A percentile compares a stretch with the other conserved stretches of the same genome.
Conservation (phyloP, 2,329 filamentous ascomycete species). For the Ilyonectria mors-panacis region DNA sequence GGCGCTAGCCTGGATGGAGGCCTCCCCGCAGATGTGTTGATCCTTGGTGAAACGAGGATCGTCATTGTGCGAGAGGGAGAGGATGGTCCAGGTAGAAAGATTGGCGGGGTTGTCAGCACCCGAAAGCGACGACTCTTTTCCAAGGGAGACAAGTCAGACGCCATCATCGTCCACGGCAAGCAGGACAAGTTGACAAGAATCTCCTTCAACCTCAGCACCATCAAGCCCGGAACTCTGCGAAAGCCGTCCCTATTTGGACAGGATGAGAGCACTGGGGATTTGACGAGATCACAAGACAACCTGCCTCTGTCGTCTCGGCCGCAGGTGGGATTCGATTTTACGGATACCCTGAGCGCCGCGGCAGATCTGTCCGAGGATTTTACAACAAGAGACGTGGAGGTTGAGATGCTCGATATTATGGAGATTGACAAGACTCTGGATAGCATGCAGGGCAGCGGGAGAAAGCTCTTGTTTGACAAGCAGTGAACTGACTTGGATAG, state of each 20-base stretch:
- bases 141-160: constrained; percentile 60
- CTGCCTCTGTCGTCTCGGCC: constrained; percentile 50
- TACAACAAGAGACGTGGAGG: constrained; percentile 68
- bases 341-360: constrained; percentile 65
- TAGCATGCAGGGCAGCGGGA: constrained; percentile 66
- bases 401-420: constrained; percentile 76
- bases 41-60: constrained; percentile 70
- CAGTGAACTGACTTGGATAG: constrained; percentile 49
- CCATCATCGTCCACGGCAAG: constrained; percentile 70
- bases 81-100: constrained; percentile 61
- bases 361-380: constrained; percentile 67
- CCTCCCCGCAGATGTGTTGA: constrained; percentile 67
- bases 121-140: constrained; percentile 55
- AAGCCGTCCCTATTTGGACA: constrained; percentile 49
- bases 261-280: constrained; percentile 38
- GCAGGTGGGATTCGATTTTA: constrained; percentile 64
- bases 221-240: constrained; percentile 57
- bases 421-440: constrained; percentile 74
- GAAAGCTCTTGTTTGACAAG: constrained; percentile 67
- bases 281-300: constrained; percentile 39
- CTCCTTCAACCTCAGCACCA: constrained; percentile 66
- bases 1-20: constrained; percentile 51
- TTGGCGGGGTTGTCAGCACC: constrained; percentile 56
- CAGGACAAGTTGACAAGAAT: constrained; percentile 56
- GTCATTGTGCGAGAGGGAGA: constrained; percentile 70